These are phyloP conservation scores for Acacia melanoxylon DNA, from an alignment of 306 rosid genomes.

Conservation along the genomic window DNA sequence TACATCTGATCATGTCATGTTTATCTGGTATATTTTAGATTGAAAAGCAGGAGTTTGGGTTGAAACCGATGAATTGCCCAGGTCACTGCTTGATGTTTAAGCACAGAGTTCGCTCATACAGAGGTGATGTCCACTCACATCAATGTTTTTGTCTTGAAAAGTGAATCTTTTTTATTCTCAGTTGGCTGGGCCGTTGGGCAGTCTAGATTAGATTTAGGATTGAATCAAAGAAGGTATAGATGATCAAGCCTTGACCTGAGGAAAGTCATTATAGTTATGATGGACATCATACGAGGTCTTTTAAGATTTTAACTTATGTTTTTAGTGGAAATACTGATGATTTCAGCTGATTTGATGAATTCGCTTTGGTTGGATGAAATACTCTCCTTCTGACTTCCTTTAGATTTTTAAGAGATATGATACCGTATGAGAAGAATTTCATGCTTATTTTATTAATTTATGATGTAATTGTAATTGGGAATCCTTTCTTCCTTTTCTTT, in stretches of 20 bases:
- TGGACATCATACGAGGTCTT: not conserved
- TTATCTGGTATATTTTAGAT: conserved; percentile 48
- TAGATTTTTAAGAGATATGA: not conserved
- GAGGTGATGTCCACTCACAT: conserved; percentile 51
- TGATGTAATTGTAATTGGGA: not conserved
- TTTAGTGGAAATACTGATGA: not conserved
- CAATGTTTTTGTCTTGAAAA: conserved; percentile 18
- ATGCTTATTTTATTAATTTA: not conserved
- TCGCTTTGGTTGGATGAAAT: not conserved
- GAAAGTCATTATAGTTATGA: not conserved
- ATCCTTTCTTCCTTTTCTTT: not conserved
- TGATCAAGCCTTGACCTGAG: not conserved
- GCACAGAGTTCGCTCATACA: conserved; percentile 92
- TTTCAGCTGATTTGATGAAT: not conserved
- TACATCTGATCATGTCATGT: not conserved
- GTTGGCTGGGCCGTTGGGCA: conserved; percentile 24
- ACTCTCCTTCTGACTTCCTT: not conserved
- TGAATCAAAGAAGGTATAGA: not conserved
- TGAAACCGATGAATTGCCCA: conserved; percentile 99
- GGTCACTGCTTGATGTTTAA: conserved; percentile 98
- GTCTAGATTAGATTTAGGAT: conserved; percentile 12
- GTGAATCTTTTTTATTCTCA: not conserved
- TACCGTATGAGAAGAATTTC: not conserved
- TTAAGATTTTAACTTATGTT: not conserved
- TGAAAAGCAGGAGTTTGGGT: conserved; percentile 95